These are phyloP conservation scores for Nicotiana tabacum DNA, from an alignment of 257 asterid species.

Conservation along the genomic window DNA sequence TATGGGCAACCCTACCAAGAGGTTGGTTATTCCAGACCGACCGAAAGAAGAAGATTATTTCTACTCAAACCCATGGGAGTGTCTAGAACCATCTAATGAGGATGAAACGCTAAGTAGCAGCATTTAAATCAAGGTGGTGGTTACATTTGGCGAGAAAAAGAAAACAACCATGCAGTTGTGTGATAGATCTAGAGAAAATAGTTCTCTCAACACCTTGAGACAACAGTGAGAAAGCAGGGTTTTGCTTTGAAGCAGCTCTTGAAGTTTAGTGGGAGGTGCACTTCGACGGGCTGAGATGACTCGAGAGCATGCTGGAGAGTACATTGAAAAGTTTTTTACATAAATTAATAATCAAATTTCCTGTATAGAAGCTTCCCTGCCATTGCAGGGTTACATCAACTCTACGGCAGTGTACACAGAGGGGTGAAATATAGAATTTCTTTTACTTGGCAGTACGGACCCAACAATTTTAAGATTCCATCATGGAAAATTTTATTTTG, in stretches of 20 bases:
- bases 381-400: slow-evolving; percentile 35
- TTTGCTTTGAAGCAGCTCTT: slow-evolving; percentile 27
- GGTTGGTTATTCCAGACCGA: slow-evolving; percentile 75
- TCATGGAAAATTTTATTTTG: too few relatives aligned
- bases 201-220: slow-evolving; percentile 22
- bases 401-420: slow-evolving; percentile 35
- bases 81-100: slow-evolving; percentile 56
- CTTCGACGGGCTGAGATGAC: slow-evolving; percentile 4
- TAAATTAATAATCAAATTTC: slow-evolving; percentile 39
- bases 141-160: slow-evolving; percentile 20
- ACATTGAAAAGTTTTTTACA: neutral
- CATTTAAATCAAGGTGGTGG: slow-evolving; percentile 26
- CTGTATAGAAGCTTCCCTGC: slow-evolving; percentile 60
- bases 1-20: slow-evolving; percentile 74
- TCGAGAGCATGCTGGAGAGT: slow-evolving; percentile 12
- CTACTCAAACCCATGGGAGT: slow-evolving; percentile 89
- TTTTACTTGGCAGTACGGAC: slow-evolving; percentile 17
- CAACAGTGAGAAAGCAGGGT: slow-evolving; percentile 18
- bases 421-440: slow-evolving; percentile 39
- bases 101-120: slow-evolving; percentile 34
- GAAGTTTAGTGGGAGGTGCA: slow-evolving; percentile 22
- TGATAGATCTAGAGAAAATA: slow-evolving; percentile 17
- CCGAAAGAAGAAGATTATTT: slow-evolving; percentile 99
- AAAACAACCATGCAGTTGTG: slow-evolving; percentile 17
- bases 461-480: neutral